Base-by-base conservation (phyloP, 768 basidiomycete species). In the Gloeophyllum trabeum region DNA sequence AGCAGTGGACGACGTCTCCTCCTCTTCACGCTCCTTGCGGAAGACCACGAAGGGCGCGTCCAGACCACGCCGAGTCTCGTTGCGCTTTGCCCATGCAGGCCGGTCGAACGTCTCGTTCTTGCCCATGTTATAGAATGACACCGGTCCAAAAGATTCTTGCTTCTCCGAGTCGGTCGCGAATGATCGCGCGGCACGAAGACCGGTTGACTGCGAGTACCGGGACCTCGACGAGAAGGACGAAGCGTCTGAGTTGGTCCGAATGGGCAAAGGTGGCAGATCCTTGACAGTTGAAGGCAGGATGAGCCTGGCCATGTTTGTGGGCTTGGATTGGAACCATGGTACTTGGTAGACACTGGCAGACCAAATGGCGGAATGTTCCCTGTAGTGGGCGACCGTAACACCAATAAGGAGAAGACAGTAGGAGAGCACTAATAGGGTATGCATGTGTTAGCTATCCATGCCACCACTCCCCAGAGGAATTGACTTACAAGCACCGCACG, bases 361-460 rank as follows among this genome's bases (percentile, higher is more conserved):
- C 80, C 80, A 84, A 42, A 85, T 61, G 35, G 61, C 58, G 6
- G 70, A 64, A 46, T 71, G 54, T 6, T 51, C 48, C 39, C 51
- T 49, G 20, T 58, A 53, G 48, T 84, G 80, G 2, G 65, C 52
- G 49, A 71, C 55, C 18, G 69, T 54, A 42, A 66, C 54, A 43
- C 73, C 58, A 50, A 70, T 63, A 20, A 84, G 60, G 3, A 64
- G 52, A 48, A 82, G 62, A 50, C 75, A 76, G 50, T 84, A 81
- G 6, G 64, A 52, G 6, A 77, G 49, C 32, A 71, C 75, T 78
- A 42, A 14, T 24, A 19, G 4, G 19, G 24, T 18, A 21, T 18
- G 13, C 22, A 28, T 43, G 35, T 19, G 34, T 23, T 19, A 12
- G 16, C 22, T 19, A 16, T 14, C 21, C 16, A 19, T 22, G 46